Base-by-base conservation (phyloP, 139 green algal genomes). In the Raphidocelis subcapitata region DNA sequence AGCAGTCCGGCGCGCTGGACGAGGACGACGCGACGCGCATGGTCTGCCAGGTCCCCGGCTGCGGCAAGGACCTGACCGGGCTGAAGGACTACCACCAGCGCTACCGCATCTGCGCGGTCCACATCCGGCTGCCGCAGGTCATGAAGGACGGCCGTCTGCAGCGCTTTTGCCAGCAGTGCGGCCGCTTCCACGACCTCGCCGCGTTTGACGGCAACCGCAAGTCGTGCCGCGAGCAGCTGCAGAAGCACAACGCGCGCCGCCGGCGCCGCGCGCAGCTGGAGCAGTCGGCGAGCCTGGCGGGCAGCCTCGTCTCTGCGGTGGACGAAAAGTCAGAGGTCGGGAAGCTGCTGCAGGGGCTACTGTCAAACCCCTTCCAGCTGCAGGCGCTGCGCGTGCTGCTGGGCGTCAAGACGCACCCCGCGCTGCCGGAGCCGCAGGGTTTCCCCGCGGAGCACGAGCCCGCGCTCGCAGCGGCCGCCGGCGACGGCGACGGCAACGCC, bases 91-190 rank as follows among this genome's bases (percentile, higher is more conserved):
- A 94, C 83, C 90, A 95, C 80, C 89, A 93, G 79, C 81, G 90
- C 15, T 96, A 95, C 67, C 77, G 84, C 32, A 88, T 96, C n/a
- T 96, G 91, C 62, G 89, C 93, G 44, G 75, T 85, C 36, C 90
- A 95, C 72, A 87, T 91, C 72, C 87, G 86, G 76, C 78, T 86
- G 64, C 83, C 83, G 1, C 72, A 84, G 65, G 82, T 95, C 28
- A 55, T 93, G 62, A 87, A 90, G 72, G 87, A 91, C 36, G 83
- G 83, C n/a, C 64, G 84, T 0, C 76, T 85, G 59, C 87, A 94
- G 81, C 88, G 91, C 60, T 97, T 95, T 85, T 97, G 92, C 82
- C 92, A 97, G 82, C 91, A 96, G 87, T 97, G 92, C 71, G 90
- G 92, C 12, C 85, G 91, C 61, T 97, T 97, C 77, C 93, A 98